These are phyloP conservation scores for Colletotrichum tofieldiae DNA, from an alignment of 2,329 filamentous ascomycete genomes.

Conservation along the genomic window DNA sequence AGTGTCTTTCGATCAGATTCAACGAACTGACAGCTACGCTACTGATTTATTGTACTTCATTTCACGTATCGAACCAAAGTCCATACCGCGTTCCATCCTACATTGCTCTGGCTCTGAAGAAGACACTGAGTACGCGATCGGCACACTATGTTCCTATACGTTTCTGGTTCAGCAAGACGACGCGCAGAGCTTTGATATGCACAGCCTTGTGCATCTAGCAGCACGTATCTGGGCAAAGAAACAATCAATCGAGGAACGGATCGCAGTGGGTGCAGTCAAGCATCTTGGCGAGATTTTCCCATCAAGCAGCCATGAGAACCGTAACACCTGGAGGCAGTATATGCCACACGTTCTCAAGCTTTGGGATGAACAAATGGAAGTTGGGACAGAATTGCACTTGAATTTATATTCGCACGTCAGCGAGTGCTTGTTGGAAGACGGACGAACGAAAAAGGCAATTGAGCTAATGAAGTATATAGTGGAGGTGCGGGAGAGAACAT, in stretches of 20 bases:
- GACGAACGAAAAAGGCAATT: constrained; percentile 46
- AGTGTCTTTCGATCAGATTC: constrained; percentile 59
- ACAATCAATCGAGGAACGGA: background rate
- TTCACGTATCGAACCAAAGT: constrained; percentile 54
- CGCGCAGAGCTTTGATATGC: constrained; percentile 49
- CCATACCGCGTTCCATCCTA: constrained; percentile 54
- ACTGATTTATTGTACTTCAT: constrained; percentile 55
- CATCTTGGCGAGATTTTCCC: constrained; percentile 4
- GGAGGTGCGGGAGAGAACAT: constrained; percentile 6
- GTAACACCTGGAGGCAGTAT: constrained; percentile 43
- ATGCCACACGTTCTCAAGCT: constrained; percentile 46
- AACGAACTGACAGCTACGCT: constrained; percentile 47
- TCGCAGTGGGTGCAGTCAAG: background rate
- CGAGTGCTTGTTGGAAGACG: constrained; percentile 40
- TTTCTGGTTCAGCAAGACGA: constrained; percentile 46
- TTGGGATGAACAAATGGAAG: constrained; percentile 29
- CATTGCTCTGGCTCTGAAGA: constrained; percentile 37
- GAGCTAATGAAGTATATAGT: constrained; percentile 47
- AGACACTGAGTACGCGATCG: constrained; percentile 46
- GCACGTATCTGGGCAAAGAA: constrained; percentile 45
- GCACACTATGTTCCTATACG: constrained; percentile 48
- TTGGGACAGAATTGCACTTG: constrained; percentile 31
- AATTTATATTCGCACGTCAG: constrained; percentile 43
- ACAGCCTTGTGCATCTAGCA: constrained; percentile 49
- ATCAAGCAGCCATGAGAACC: constrained; percentile 10